phyloP scores from a whole-genome alignment of 805 yeast genomes.

The Helenozyma baotianmanensis region DNA sequence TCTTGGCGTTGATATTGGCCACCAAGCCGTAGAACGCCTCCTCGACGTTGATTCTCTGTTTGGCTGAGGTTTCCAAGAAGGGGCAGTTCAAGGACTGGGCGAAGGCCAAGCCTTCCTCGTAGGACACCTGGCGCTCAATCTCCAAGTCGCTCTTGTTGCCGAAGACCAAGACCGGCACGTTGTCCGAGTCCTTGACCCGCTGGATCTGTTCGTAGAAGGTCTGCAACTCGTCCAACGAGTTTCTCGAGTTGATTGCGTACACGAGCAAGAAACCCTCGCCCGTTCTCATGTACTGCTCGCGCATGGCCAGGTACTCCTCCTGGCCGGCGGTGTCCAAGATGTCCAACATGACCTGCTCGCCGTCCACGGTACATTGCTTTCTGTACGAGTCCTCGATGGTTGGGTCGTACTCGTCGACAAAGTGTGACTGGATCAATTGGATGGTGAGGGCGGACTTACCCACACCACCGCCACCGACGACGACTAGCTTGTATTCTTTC shows the following conservation, averaged over 20 bases:
- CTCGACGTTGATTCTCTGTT: slow-evolving; percentile 85
- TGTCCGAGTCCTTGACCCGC: slow-evolving; percentile 69
- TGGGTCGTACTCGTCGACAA: slow-evolving; percentile 97
- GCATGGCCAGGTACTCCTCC: slow-evolving; percentile 85
- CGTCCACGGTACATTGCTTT: slow-evolving; percentile 81
- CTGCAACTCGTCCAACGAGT: slow-evolving; percentile 79
- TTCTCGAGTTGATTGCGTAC: slow-evolving; percentile 80
- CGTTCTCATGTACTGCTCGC: slow-evolving; percentile 90
- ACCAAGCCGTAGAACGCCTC: slow-evolving; percentile 72
- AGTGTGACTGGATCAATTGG: slow-evolving; percentile 89
- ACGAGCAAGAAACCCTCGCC: slow-evolving; percentile 93
- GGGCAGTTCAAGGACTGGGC: slow-evolving; percentile 66
- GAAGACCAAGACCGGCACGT: slow-evolving; percentile 74
- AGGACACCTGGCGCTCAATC: slow-evolving; percentile 67
- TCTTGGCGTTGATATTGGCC: slow-evolving; percentile 42
- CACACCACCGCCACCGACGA: slow-evolving; percentile 98
- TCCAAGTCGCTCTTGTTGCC: slow-evolving; percentile 79
- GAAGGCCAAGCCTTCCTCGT: slow-evolving; percentile 55
- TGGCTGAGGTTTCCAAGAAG: slow-evolving; percentile 91
- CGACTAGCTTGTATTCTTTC: slow-evolving; percentile 87
- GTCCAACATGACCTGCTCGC: slow-evolving; percentile 58
- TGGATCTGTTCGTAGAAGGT: slow-evolving; percentile 74
- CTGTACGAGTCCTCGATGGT: slow-evolving; percentile 92
- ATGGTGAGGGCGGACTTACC: slow-evolving; percentile 97
- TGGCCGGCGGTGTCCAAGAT: slow-evolving; percentile 98